Evolutionary conservation across 768 basidiomycete species (phyloP).

Genomic region (Chalciporus piperatus): DNA sequence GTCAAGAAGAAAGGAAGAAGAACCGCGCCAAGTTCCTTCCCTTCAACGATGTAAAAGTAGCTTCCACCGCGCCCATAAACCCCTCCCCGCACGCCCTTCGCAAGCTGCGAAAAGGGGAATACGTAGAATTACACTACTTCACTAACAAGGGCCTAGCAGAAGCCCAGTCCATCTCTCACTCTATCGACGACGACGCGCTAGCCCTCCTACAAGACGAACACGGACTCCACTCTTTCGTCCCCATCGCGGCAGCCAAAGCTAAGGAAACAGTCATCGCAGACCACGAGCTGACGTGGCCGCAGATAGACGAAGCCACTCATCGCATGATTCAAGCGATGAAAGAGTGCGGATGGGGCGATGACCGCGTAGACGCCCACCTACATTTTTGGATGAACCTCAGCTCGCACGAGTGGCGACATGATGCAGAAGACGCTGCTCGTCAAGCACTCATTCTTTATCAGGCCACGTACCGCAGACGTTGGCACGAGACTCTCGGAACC

Average conservation of each 20-base stretch:
- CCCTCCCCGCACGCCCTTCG: not conserved
- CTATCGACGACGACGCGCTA: not conserved
- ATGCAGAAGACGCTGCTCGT: too few relatives aligned
- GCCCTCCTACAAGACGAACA: not conserved
- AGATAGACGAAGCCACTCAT: conserved; percentile 9
- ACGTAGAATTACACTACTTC: conserved; percentile 12
- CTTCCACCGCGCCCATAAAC: not conserved
- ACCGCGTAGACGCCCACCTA: not conserved
- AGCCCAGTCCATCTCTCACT: not conserved
- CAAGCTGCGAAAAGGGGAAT: not conserved
- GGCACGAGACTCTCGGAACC: too few relatives aligned
- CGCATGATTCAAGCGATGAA: conserved; percentile 9
- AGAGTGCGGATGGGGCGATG: conserved; percentile 2
- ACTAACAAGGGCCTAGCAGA: conserved; percentile 11
- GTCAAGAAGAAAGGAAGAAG: conserved; percentile 2
- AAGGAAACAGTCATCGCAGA: too few relatives aligned
- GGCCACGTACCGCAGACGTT: too few relatives aligned
- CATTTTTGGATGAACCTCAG: too few relatives aligned
- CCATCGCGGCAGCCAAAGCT: not conserved
- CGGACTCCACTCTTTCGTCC: not conserved
- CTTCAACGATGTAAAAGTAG: not conserved
- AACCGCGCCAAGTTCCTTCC: conserved; percentile 1
- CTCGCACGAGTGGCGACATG: too few relatives aligned
- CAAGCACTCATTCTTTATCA: too few relatives aligned
- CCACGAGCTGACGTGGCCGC: too few relatives aligned